Evolutionary conservation across 495 filamentous ascomycete species (phyloP).

Genomic region (Penicillium bialowiezense): DNA sequence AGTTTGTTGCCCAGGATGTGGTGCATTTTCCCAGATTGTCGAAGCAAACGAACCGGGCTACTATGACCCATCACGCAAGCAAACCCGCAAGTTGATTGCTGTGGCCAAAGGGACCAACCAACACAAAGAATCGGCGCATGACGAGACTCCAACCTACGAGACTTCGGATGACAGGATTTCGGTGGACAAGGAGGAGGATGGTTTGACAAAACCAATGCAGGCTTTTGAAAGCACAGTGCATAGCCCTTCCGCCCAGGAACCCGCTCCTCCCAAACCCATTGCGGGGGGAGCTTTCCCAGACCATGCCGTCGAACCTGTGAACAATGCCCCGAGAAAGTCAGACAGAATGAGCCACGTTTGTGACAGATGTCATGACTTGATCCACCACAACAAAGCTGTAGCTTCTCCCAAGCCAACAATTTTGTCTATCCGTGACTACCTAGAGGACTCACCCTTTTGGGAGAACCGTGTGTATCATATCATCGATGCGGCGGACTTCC

Average conservation of each 20-base stretch:
- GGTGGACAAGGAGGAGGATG: no score
- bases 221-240: no score
- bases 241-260: constrained; percentile 1
- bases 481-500: constrained; percentile 97
- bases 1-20: constrained; percentile 77
- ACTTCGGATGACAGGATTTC: constrained; percentile 8
- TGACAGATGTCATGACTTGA: constrained; percentile 78
- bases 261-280: constrained; percentile 14
- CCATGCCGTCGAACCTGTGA: constrained; percentile 26
- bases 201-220: no score
- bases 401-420: constrained; percentile 75
- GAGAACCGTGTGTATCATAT: constrained; percentile 94
- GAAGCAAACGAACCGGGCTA: constrained; percentile 72
- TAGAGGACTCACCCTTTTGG: constrained; percentile 79
- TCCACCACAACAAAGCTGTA: constrained; percentile 67
- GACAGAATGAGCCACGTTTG: constrained; percentile 53
- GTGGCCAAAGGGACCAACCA: constrained; percentile 42
- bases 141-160: not conserved
- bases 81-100: constrained; percentile 33
- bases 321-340: constrained; percentile 12
- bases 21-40: constrained; percentile 73
- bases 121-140: constrained; percentile 15
- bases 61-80: constrained; percentile 59
- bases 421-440: constrained; percentile 72
- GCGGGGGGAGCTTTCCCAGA: constrained; percentile 41